Percentiles rank a stretch among this genome's conserved stretches.
Conservation (phyloP, 1,139 yeast genomes). For the Yamadazyma blattariae region DNA sequence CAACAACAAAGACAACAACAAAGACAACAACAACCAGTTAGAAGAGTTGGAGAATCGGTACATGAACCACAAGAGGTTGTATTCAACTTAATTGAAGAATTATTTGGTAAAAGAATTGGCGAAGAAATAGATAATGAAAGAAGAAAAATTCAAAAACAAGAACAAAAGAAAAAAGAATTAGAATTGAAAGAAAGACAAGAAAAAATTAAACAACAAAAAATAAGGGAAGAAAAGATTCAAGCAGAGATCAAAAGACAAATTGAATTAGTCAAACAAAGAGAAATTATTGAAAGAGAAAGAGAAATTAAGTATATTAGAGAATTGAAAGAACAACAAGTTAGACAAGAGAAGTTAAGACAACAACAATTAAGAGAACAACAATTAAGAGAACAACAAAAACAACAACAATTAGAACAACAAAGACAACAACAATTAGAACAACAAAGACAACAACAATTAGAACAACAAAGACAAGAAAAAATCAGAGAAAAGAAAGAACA, state of each 20-base stretch:
- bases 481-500: neutral
- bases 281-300: constrained; percentile 23
- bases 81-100: neutral
- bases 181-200: no score
- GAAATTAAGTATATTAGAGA: constrained; percentile 1
- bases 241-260: constrained; percentile 13
- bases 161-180: neutral
- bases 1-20: constrained; percentile 19
- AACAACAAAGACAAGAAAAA: constrained; percentile 1
- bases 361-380: constrained; percentile 24
- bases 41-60: constrained; percentile 4
- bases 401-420: constrained; percentile 12
- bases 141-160: constrained; percentile 4
- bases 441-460: constrained; percentile 35
- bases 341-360: constrained; percentile 10
- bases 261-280: constrained; percentile 9
- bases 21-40: constrained; percentile 23
- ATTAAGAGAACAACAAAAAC: constrained; percentile 12
- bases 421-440: constrained; percentile 10
- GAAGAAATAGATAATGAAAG: constrained; percentile 5
- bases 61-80: constrained; percentile 1
- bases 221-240: constrained; percentile 13
- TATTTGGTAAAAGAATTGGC: neutral
- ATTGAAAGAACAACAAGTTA: constrained; percentile 3
- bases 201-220: neutral